Evolutionary conservation across 1,139 yeast genomes (phyloP), one percentile per base, ranked within the genome.

Genomic region (Yamadazyma dendronema): DNA sequence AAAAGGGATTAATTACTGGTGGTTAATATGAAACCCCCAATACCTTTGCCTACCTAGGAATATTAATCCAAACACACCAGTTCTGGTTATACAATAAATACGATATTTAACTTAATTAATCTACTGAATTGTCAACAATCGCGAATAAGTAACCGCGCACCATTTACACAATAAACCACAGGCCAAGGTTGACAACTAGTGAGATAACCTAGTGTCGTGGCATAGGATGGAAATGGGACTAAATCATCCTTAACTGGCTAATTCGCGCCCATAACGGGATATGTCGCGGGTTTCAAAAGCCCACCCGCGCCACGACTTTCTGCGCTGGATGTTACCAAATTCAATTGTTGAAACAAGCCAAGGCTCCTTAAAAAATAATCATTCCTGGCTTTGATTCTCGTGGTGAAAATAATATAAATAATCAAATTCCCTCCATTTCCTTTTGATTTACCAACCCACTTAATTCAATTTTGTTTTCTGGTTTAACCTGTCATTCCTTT

Each of bases 401-500:
- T 14, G 31, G 27, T 35, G 31, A 30, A 35, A 30, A 35, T 24
- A 23, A 23, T 22, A 19, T 19, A 19, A 19, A 19, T 19, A 19
- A 7, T 19, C 22, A 19, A 19, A 19, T 19, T 19, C 22, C 22
- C 22, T 19, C 22, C n/a, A n/a, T n/a, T n/a, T n/a, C n/a, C n/a
- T n/a, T n/a, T n/a, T n/a, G n/a, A n/a, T n/a, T n/a, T n/a, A 19
- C 9, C 9, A 19, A 19, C 12, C 12, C 26, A 21, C 26, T 13
- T 11, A 23, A 26, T 30, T 30, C 34, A 33, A 30, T 17, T 29
- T 35, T 36, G 16, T 16, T 37, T 41, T 46, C 36, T 48, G 47
- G 52, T 48, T 48, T 48, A 48, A 48, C 52, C 52, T 48, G 52
- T 48, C 52, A 34, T 47, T 48, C 52, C 52, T 48, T 48, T 45